phyloP scores from a whole-genome alignment of 768 basidiomycete genomes.

The Paxillus rubicundulus region DNA sequence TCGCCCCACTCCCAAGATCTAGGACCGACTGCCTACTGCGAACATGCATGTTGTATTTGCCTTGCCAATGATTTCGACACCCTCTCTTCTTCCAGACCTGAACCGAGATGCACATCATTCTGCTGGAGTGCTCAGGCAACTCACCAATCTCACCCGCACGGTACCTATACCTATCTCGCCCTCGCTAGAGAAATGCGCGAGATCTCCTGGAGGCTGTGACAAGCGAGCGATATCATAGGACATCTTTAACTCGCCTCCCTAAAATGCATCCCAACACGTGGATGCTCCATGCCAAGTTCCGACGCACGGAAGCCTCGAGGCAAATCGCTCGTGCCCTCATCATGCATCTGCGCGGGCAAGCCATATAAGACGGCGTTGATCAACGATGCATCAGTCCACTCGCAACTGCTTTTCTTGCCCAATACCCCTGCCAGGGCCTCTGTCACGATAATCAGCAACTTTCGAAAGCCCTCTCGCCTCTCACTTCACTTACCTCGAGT shows the following conservation, averaged over 20 bases:
- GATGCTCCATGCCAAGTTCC: not conserved
- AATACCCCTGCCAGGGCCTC: slow-evolving; percentile 18
- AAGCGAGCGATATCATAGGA: slow-evolving; percentile 14
- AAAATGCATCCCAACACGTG: slow-evolving; percentile 23
- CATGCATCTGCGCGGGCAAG: slow-evolving; percentile 19
- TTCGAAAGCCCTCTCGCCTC: not conserved
- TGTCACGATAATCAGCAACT: slow-evolving; percentile 20
- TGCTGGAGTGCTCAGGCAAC: not conserved
- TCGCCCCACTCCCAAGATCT: not conserved
- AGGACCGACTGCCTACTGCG: not conserved
- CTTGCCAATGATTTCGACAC: not conserved
- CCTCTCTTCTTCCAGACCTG: not conserved
- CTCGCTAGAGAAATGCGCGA: not conserved
- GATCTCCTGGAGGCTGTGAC: slow-evolving; percentile 15
- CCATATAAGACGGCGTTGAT: slow-evolving; percentile 34
- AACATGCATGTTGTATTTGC: not conserved
- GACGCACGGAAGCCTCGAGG: slow-evolving; percentile 33
- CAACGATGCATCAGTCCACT: slow-evolving; percentile 6
- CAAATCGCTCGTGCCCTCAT: slow-evolving; percentile 23
- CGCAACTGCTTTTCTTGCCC: slow-evolving; percentile 12
- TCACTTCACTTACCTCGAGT: slow-evolving; percentile 12
- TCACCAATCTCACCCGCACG: not conserved
- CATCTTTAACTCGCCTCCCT: slow-evolving; percentile 3
- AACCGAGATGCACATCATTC: not conserved
- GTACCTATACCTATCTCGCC: slow-evolving; percentile 6